Evolutionary conservation across 192 early-diverging fungal genomes (phyloP), one percentile per base, ranked within the genome.

Genomic region (Spizellomyces punctatus): DNA sequence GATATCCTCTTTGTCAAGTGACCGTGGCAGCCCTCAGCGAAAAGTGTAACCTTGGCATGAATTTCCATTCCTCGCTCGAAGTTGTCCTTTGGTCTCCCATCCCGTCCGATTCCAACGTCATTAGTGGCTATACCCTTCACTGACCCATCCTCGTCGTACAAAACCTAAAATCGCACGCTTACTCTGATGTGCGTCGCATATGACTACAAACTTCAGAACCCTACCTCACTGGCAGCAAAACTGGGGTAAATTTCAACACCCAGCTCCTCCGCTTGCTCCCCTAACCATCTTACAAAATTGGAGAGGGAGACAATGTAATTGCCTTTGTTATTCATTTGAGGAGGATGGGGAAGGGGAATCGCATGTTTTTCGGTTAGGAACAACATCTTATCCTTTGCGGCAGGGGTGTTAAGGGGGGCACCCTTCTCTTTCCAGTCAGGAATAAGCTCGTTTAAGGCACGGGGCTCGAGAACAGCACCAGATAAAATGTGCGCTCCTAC

Each of bases 1-100:
- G 93, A 89, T 65, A 98, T 77, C 61, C 91, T 85, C 83, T 99
- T 99, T 55, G 95, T 91, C 44, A 99, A 85, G 49, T 91, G 93
- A 12, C 97, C 96, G 73, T 99, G 97, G 80, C 97, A 99, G 27
- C 97, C 97, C 77, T 99, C 97, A 41, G 94, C 97, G 83, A 99
- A 95, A 44, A 98, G 77, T 21, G 96, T 98, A 27, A 97, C 88
- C 76, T 94, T 95, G 5, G 94, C 95, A 46, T 90, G 92, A 64
- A 99, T 87, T 78, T 92, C 93, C 90, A 99, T 98, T 10, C 97
- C 97, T 9, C 91, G 91, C 68, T 95, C 94, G 78, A 93, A 99
- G 46, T 79, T 90, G 42, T 95, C 91, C 83, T 95, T 96, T 58
- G 93, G 96, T 74, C 81, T 76, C 68, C 95, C 94, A 71, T 91